Base-by-base conservation (phyloP, 2,329 filamentous ascomycete species). In the Lecanoromycetidae sp. region DNA sequence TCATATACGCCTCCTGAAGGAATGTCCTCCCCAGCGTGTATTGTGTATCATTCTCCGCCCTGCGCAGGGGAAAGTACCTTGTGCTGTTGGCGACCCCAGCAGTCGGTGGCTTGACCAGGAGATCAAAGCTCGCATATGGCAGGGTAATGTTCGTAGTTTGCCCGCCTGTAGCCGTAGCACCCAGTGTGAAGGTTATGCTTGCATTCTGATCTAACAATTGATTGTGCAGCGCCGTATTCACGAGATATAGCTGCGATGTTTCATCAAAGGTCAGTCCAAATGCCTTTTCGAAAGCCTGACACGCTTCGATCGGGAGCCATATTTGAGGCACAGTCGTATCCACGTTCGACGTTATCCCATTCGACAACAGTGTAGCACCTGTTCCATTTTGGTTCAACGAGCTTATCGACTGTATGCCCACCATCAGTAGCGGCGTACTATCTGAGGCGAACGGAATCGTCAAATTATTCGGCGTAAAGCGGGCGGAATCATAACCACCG, bases 271-370 rank as follows among this genome's bases (percentile, higher is more conserved):
- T 60, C 27, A 67, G 50, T 4, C 58, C 57, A 46, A 66, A 67
- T 7, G 61, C 58, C 23, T 57, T 36, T 50, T 65, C 63, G 48
- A 67, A 66, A 7, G 60, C 59, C 38, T 52, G 34, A 40, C 53
- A 55, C 19, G 53, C 53, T 3, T 60, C 57, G 25, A 70, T 60
- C 1, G 80, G 80, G 3, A 84, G 66, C 74, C 76, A 83, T 7
- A 84, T 63, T 53, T 76, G 46, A 13, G 53, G 25, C 7, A 48
- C 44, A 2, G 51, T 46, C 3, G 52, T 45, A 30, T 55, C 53
- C 23, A 55, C 47, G 12, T 19, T 47, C 8, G 51, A 32, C 36
- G 40, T 33, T 19, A 54, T 49, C 12, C 35, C 37, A 15, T 15
- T 20, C 17, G 51, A 36, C 27, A 55, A 33, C n/a, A 53, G 32